Conservation (phyloP, 78 protist species). For the Tieghemostelium lacteum region DNA sequence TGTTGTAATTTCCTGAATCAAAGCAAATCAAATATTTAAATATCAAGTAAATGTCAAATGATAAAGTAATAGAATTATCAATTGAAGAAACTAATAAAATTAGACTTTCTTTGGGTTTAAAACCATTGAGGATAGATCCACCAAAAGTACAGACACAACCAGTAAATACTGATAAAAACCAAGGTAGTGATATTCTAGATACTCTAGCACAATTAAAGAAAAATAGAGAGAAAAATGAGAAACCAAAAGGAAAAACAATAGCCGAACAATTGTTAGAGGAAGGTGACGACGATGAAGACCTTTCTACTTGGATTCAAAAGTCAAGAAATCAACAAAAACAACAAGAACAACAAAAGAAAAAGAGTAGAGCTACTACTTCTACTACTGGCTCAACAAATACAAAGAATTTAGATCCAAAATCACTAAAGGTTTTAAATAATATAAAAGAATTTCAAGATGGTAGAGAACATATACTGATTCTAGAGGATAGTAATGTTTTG, state of each 20-base stretch:
- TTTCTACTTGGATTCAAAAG: constrained; percentile 34
- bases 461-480: constrained; percentile 36
- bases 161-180: not conserved
- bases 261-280: constrained; percentile 56
- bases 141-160: not conserved
- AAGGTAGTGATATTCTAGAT: not conserved
- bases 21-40: too few relatives aligned
- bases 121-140: constrained; percentile 42
- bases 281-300: constrained; percentile 41
- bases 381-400: not conserved
- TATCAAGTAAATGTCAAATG: too few relatives aligned
- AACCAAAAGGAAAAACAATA: constrained; percentile 30
- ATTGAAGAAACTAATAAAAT: constrained; percentile 70
- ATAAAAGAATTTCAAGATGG: constrained; percentile 42
- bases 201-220: constrained; percentile 10
- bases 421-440: constrained; percentile 38
- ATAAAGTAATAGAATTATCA: constrained; percentile 2
- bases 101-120: constrained; percentile 56
- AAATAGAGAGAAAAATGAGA: constrained; percentile 40
- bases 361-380: not conserved
- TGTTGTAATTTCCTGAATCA: too few relatives aligned
- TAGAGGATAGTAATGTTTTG: constrained; percentile 60
- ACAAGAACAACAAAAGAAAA: constrained; percentile 1
- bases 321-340: constrained; percentile 13
- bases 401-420: not conserved